These are phyloP conservation scores for Pulveroboletus sp. DNA, from an alignment of 1,284 basidiomycete genomes.

Conservation along the genomic window DNA sequence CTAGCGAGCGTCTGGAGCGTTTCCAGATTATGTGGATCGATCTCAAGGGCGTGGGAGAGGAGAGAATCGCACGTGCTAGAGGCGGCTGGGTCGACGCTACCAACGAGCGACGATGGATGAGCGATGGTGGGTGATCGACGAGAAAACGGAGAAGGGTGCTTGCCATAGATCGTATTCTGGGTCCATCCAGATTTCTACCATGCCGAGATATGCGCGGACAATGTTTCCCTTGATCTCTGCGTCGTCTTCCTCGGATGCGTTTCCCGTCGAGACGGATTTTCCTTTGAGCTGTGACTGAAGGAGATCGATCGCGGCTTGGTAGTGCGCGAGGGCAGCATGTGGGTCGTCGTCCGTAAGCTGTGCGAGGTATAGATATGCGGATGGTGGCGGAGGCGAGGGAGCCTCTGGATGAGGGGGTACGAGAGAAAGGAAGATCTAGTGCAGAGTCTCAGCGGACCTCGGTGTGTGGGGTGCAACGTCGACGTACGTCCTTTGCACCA, in stretches of 20 bases:
- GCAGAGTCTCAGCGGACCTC: not conserved
- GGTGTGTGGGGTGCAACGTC: not conserved
- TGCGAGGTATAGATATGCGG: conserved; percentile 88
- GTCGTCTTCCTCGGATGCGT: conserved; percentile 47
- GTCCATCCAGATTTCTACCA: conserved; percentile 97
- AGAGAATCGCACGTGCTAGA: conserved; percentile 82
- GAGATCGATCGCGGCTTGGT: conserved; percentile 79
- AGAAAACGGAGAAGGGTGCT: conserved; percentile 27
- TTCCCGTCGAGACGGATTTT: conserved; percentile 46
- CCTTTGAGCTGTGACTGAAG: conserved; percentile 72
- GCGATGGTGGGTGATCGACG: not conserved
- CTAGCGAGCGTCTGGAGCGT: conserved; percentile 83
- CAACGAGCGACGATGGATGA: not conserved
- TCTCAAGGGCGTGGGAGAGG: conserved; percentile 69
- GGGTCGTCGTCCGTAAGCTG: conserved; percentile 83
- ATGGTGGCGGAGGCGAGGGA: conserved; percentile 66
- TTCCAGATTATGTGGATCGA: conserved; percentile 78
- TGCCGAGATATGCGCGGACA: conserved; percentile 83
- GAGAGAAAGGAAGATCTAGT: conserved; percentile 65
- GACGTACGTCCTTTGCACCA: conserved; percentile 67
- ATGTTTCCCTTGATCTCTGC: conserved; percentile 71
- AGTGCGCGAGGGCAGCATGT: conserved; percentile 75
- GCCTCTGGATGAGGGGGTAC: conserved; percentile 61
- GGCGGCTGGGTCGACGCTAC: conserved; percentile 78
- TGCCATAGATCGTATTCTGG: conserved; percentile 86